Conservation (phyloP, 2,329 filamentous ascomycete genomes). For the Ceratocystis alfenasii region DNA sequence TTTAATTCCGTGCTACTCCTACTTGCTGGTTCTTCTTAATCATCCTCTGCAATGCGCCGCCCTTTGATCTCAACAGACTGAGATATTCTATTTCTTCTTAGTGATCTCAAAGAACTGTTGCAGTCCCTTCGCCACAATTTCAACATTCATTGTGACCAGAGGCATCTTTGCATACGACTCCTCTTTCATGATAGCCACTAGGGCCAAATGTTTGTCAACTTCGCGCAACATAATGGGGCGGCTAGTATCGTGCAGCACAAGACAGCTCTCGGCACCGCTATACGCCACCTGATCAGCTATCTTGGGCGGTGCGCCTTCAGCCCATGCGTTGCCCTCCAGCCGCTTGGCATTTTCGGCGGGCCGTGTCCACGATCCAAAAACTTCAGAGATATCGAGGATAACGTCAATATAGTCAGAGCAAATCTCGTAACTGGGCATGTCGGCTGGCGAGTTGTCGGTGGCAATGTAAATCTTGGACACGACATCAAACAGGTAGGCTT, state of each 20-base stretch:
- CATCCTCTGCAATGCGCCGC: neutral
- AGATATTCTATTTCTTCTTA: constrained; percentile 36
- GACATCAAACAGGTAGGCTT: constrained; percentile 95
- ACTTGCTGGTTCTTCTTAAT: no score
- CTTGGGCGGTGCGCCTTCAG: constrained; percentile 32
- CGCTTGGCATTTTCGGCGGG: constrained; percentile 42
- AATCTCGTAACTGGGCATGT: constrained; percentile 94
- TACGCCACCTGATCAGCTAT: constrained; percentile 56
- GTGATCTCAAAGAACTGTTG: constrained; percentile 68
- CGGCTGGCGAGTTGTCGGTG: constrained; percentile 82
- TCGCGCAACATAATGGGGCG: constrained; percentile 56
- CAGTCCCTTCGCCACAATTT: constrained; percentile 66
- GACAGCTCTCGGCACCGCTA: constrained; percentile 53
- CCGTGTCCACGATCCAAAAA: constrained; percentile 68
- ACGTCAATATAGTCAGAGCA: constrained; percentile 98
- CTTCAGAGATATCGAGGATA: constrained; percentile 90
- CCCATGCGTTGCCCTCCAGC: constrained; percentile 50
- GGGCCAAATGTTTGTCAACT: constrained; percentile 61
- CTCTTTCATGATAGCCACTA: constrained; percentile 80
- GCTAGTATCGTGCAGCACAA: constrained; percentile 52
- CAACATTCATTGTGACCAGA: constrained; percentile 76
- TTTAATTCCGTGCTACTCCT: neutral
- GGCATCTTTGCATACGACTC: constrained; percentile 75
- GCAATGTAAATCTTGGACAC: constrained; percentile 98
- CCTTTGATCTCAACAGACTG: neutral